phyloP scores from a whole-genome alignment of 108 stramenopile genomes.

The Cyclotella sp. region DNA sequence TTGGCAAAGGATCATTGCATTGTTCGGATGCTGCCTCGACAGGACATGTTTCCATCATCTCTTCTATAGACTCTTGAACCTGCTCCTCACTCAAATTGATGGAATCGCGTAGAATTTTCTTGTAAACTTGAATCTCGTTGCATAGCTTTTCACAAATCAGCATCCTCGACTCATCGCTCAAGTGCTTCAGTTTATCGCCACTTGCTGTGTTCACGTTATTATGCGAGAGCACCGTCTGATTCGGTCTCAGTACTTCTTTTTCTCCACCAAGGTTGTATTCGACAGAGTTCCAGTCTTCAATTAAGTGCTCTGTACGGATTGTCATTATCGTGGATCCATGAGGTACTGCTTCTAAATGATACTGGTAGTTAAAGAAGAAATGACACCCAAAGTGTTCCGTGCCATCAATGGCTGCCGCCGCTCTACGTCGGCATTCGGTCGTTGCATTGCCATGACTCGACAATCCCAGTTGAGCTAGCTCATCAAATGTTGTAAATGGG shows the following conservation, averaged over 20 bases:
- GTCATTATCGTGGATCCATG: slow-evolving; percentile 29
- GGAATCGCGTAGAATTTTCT: slow-evolving; percentile 24
- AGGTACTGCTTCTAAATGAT: slow-evolving; percentile 39
- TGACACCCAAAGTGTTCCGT: slow-evolving; percentile 35
- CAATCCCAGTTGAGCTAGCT: slow-evolving; percentile 19
- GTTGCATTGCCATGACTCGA: slow-evolving; percentile 18
- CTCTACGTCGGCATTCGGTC: slow-evolving; percentile 21
- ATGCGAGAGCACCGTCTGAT: slow-evolving; percentile 19
- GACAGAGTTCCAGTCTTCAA: slow-evolving; percentile 34
- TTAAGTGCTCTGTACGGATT: slow-evolving; percentile 32
- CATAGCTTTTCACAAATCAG: slow-evolving; percentile 28
- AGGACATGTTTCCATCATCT: slow-evolving; percentile 19
- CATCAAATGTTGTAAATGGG: slow-evolving; percentile 19
- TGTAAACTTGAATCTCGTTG: slow-evolving; percentile 39
- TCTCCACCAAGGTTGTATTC: slow-evolving; percentile 22
- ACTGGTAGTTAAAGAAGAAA: slow-evolving; percentile 44
- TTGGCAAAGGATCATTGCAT: slow-evolving; percentile 15
- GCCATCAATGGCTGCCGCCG: slow-evolving; percentile 22
- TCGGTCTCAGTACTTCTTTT: slow-evolving; percentile 6
- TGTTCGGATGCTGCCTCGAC: slow-evolving; percentile 13
- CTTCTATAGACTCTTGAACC: slow-evolving; percentile 25
- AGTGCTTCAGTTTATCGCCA: slow-evolving; percentile 8
- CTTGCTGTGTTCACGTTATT: slow-evolving; percentile 19
- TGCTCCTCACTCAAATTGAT: slow-evolving; percentile 30
- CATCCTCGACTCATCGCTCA: slow-evolving; percentile 31